Evolutionary conservation across 2,329 filamentous ascomycete species (phyloP).

Genomic region (Acrocalymma vagum): DNA sequence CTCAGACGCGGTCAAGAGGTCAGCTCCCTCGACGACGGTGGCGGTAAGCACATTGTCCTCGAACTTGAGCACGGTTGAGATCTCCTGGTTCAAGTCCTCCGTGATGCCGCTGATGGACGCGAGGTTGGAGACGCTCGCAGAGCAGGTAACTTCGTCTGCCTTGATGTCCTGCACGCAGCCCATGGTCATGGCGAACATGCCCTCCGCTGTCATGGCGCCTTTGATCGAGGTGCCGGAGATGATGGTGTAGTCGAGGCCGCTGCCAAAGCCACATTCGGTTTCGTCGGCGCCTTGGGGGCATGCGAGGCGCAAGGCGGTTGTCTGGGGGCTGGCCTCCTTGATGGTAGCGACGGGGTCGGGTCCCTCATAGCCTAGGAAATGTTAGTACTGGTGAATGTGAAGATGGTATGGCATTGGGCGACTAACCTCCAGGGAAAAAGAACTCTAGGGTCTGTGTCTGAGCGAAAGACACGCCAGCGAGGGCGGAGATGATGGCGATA

Average conservation of each 20-base stretch:
- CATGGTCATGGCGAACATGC: constrained; percentile 29
- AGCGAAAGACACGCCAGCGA: constrained; percentile 25
- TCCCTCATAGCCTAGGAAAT: constrained; percentile 21
- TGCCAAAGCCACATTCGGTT: constrained; percentile 35
- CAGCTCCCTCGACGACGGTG: constrained; percentile 30
- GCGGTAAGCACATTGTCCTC: constrained; percentile 30
- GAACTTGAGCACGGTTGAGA: constrained; percentile 10
- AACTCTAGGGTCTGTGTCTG: constrained; percentile 26
- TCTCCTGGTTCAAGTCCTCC: no score
- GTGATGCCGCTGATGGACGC: no score
- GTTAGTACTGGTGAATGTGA: constrained; percentile 9
- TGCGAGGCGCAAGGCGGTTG: constrained; percentile 30
- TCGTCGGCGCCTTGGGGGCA: constrained; percentile 28
- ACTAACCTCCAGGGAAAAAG: constrained; percentile 32
- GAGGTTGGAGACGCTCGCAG: constrained; percentile 26
- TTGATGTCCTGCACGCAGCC: constrained; percentile 34
- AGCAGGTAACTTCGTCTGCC: constrained; percentile 33
- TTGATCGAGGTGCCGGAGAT: constrained; percentile 24
- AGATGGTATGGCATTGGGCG: not conserved
- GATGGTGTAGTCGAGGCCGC: constrained; percentile 23
- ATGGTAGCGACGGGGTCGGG: constrained; percentile 32
- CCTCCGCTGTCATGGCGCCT: constrained; percentile 21
- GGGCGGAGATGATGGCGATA: constrained; percentile 23
- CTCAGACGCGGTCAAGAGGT: constrained; percentile 26
- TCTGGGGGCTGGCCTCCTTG: constrained; percentile 24